Percentiles rank a stretch among this genome's conserved stretches.
Conservation (phyloP, 2,329 filamentous ascomycete genomes). For the Sporothrix pallida region DNA sequence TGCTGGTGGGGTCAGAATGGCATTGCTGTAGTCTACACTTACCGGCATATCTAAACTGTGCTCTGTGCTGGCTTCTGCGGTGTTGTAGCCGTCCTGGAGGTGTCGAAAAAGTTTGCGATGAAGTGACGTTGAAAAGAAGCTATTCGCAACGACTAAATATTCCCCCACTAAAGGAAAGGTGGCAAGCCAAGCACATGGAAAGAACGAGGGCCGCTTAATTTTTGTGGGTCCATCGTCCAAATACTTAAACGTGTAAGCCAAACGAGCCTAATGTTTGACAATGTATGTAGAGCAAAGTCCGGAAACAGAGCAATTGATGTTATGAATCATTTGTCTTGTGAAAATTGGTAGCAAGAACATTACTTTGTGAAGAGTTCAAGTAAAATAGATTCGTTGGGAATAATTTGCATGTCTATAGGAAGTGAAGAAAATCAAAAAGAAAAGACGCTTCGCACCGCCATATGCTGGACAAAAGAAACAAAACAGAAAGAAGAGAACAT, state of each 20-base stretch:
- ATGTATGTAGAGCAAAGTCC: background rate
- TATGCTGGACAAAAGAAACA: background rate
- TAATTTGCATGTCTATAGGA: background rate
- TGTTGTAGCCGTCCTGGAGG: background rate
- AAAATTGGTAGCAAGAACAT: no score
- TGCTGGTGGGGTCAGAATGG: background rate
- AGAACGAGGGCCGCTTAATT: background rate
- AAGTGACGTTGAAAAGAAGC: conserved; percentile 26
- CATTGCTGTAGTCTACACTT: background rate
- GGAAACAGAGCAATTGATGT: no score
- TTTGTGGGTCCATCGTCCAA: background rate
- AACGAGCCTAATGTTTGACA: background rate
- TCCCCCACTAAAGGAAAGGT: background rate
- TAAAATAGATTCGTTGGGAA: background rate
- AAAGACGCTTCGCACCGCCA: conserved; percentile 12
- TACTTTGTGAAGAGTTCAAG: no score
- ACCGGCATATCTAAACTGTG: conserved; percentile 32
- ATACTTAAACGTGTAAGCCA: conserved; percentile 7
- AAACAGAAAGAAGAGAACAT: background rate
- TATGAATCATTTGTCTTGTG: no score
- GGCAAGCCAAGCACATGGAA: background rate
- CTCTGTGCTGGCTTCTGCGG: background rate
- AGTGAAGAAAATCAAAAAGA: background rate
- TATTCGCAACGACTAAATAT: background rate
- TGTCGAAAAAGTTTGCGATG: background rate